These are phyloP conservation scores for Acacia confusa DNA, from an alignment of 306 rosid species.

Conservation along the genomic window DNA sequence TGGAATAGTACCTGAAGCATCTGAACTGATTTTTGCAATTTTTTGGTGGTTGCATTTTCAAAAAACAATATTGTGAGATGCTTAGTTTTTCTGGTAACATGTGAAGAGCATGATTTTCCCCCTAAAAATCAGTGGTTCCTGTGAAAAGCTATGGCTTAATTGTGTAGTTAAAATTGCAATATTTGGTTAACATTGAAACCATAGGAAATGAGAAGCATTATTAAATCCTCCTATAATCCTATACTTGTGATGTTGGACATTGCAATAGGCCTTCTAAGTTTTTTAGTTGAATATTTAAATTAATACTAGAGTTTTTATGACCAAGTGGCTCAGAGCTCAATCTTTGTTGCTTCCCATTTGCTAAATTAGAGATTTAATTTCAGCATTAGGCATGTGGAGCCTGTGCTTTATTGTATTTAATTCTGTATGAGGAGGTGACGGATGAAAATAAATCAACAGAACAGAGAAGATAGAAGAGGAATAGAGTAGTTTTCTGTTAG, in stretches of 20 bases:
- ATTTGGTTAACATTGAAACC: constrained; percentile 15
- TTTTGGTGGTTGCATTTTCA: constrained; percentile 19
- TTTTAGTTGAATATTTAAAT: not conserved
- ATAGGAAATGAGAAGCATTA: not conserved
- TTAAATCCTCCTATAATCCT: constrained; percentile 5
- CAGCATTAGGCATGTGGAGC: not conserved
- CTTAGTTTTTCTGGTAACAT: not conserved
- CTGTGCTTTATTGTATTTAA: not conserved
- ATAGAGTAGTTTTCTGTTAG: not conserved
- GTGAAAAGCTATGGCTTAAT: not conserved
- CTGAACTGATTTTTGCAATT: not conserved
- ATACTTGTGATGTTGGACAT: constrained; percentile 2
- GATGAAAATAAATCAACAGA: not conserved
- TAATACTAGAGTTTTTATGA: too few species aligned
- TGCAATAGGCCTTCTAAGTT: not conserved
- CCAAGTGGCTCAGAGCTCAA: not conserved
- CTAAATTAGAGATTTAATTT: not conserved
- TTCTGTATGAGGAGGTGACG: not conserved
- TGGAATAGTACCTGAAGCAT: constrained; percentile 15
- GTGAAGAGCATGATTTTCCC: not conserved
- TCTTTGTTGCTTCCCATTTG: not conserved
- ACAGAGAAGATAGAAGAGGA: not conserved
- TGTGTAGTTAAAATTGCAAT: constrained; percentile 11
- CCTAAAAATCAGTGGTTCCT: constrained; percentile 16
- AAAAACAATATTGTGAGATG: constrained; percentile 15